phyloP scores from a whole-genome alignment of 164 flowering plant genomes.

The Warburgia ugandensis region DNA sequence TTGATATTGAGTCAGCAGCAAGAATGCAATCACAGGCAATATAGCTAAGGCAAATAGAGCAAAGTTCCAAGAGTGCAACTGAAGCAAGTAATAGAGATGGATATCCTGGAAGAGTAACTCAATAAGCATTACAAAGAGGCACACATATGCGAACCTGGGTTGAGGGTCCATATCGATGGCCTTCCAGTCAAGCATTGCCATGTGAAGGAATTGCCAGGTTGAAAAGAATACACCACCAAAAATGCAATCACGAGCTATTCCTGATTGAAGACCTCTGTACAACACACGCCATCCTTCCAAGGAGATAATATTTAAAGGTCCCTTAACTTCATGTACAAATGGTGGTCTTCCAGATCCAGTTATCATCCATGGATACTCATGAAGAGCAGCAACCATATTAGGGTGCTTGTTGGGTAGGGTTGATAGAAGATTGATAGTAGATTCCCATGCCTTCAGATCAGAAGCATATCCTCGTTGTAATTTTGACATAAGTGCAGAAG shows the following conservation, averaged over 20 bases:
- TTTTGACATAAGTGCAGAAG: conserved; percentile 32
- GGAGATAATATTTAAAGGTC: conserved; percentile 40
- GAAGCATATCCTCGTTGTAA: conserved; percentile 51
- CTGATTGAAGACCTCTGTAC: conserved; percentile 77
- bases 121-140: too few relatives aligned
- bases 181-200: conserved; percentile 76
- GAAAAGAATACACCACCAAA: conserved; percentile 81
- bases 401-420: conserved; percentile 45
- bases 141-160: conserved; percentile 44
- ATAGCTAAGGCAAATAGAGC: too few relatives aligned
- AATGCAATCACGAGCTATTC: conserved; percentile 68
- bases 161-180: conserved; percentile 67
- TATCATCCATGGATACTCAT: conserved; percentile 91
- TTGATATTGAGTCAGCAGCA: too few relatives aligned
- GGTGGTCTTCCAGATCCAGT: conserved; percentile 91
- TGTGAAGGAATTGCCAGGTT: conserved; percentile 78
- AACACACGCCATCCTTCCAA: conserved; percentile 82
- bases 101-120: neutral
- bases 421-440: conserved; percentile 55
- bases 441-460: conserved; percentile 49
- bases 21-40: too few relatives aligned
- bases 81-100: neutral
- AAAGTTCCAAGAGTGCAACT: neutral
- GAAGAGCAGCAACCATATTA: conserved; percentile 47
- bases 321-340: conserved; percentile 47